Evolutionary conservation across 2,329 filamentous ascomycete species (phyloP), one percentile per base, ranked within the genome.

Genomic region (Aspergillus sp.): DNA sequence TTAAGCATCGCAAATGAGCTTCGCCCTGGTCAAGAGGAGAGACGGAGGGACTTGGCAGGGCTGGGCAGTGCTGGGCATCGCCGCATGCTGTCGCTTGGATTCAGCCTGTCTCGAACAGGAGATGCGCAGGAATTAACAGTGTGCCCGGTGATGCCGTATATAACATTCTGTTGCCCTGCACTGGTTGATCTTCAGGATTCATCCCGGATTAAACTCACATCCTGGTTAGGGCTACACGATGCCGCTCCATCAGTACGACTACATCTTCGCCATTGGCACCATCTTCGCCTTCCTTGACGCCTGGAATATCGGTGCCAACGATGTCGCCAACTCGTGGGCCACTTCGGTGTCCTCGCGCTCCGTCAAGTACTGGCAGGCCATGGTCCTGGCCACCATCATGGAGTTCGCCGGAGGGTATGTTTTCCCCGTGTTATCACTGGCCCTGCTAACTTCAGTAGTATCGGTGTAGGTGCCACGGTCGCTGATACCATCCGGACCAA

Each of bases 281-380:
- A 64, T 64, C n/a, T 64, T 64, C 51, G 60, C 62, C 7, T 64
- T 64, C 33, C 62, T 64, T 2, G 62, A 64, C 45, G 62, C 62
- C 4, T 64, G 58, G 58, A 64, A 64, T 34, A 64, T 64, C 11
- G 62, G 62, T 24, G 62, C 62, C 56, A 64, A 64, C 30, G 62
- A 64, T 62, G 60, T 59, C 13, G 62, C 62, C 58, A 64, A 64
- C 54, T 64, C 62, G 3, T 64, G 58, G 58, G 62, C 62, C 15
- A 64, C 62, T 2, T 64, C 62, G 6, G 56, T 64, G 12, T 64
- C 62, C 22, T 64, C 62, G 34, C 62, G 62, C 9, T 64, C 62
- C 12, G 3, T 64, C 44, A 61, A 57, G 39, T 59, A 59, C 51
- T 62, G 60, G 60, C 62, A 64, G 52, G 62, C 62, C 19, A 62